phyloP scores from a whole-genome alignment of 768 basidiomycete species.

The Lactifluus subvellereus region DNA sequence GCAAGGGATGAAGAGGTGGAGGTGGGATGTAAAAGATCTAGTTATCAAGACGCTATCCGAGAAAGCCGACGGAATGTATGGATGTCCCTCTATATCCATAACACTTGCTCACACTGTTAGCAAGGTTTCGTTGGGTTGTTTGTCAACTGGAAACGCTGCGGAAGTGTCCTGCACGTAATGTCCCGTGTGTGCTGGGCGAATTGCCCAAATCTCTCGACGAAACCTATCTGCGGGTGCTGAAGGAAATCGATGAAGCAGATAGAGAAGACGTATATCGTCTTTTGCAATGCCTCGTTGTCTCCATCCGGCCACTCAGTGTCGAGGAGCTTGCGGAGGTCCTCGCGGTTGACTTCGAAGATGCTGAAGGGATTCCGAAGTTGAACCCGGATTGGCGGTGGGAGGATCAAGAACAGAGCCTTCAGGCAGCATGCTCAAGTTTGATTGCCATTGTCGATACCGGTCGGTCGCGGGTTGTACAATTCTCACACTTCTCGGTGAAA shows the following conservation, averaged over 20 bases:
- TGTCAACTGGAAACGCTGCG: background rate
- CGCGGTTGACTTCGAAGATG: background rate
- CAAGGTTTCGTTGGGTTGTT: background rate
- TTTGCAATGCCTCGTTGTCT: background rate
- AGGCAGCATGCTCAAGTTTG: background rate
- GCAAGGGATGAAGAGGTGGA: background rate
- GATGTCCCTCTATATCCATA: background rate
- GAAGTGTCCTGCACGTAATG: background rate
- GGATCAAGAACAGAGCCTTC: background rate
- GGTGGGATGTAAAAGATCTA: background rate
- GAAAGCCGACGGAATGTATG: background rate
- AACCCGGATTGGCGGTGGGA: conserved; percentile 1
- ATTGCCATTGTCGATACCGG: background rate
- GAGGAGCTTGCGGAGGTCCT: background rate
- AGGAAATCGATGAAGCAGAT: too few relatives aligned
- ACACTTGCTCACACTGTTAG: background rate
- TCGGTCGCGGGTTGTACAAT: background rate
- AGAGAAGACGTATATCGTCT: background rate
- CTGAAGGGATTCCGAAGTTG: background rate
- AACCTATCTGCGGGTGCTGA: background rate
- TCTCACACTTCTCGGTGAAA: background rate
- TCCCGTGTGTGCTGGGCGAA: background rate
- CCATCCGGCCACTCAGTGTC: background rate
- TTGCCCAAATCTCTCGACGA: background rate
- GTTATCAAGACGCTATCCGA: background rate